Base-by-base conservation (phyloP, 1,284 basidiomycete species). In the Boletus semigastroideus region DNA sequence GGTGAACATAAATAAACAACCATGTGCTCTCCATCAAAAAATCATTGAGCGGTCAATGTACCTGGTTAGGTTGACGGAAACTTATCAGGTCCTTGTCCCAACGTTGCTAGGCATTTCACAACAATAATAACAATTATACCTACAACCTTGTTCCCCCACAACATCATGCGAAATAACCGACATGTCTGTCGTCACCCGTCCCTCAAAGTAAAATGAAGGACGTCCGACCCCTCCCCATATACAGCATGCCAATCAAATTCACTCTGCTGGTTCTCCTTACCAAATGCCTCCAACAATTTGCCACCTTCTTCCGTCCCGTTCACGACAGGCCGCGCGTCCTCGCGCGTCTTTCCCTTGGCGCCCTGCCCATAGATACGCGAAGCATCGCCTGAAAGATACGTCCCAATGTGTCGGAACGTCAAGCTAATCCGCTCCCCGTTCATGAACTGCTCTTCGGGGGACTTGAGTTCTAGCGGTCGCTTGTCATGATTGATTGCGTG, bases 331-430 rank as follows among this genome's bases (percentile, higher is more conserved):
- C 71, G 65, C 6, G 82, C 84, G 3, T 75, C 71, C 38, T 73
- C 78, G 48, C 64, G 72, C 16, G 72, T 79, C 73, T 88, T 89
- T 0, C 75, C 76, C 57, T 66, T 79, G 46, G 83, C 85, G 1
- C 87, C 87, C 59, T 87, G 85, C 0, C 87, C 87, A 59, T 72
- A 88, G 10, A 89, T 90, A 57, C 59, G 66, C 22, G 63, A 69
- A 52, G 75, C 71, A 52, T 79, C 75, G 30, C 61, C 62, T 14
- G 73, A 78, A 53, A 90, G 68, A 67, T 86, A 90, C 33, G 88
- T 90, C 38, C 84, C 86, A 43, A 90, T 90, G 51, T 77, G 74
- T 36, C 88, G 75, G 67, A 90, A 90, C 16, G 88, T 90, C 59
- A 90, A 66, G 63, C 87, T 89, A 62, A 90, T 89, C 45, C 87